Conservation (phyloP, 2,329 filamentous ascomycete genomes). For the Cladobotryum mycophilum region DNA sequence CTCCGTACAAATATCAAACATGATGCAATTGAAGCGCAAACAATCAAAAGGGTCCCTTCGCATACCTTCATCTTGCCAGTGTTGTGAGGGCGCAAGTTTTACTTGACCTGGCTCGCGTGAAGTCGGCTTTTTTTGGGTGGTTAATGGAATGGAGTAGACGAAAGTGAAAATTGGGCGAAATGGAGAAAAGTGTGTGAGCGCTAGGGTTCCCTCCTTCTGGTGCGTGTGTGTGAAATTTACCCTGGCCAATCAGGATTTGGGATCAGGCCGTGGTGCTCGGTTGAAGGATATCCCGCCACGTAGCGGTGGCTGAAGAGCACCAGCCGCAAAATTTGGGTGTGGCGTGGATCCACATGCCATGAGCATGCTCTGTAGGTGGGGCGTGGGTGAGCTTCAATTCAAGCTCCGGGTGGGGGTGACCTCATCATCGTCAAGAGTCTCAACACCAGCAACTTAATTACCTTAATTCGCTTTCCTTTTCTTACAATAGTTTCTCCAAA, state of each 20-base stretch:
- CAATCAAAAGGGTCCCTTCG: conserved; percentile 1
- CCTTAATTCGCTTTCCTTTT: neutral
- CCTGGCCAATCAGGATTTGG: conserved; percentile 27
- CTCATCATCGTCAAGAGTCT: too few relatives aligned
- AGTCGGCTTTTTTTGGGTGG: conserved; percentile 26
- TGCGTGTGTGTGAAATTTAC: conserved; percentile 12
- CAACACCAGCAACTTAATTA: too few relatives aligned
- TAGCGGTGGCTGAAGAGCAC: neutral
- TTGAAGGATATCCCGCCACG: conserved; percentile 17
- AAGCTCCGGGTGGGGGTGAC: too few relatives aligned
- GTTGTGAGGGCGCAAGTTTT: conserved; percentile 37
- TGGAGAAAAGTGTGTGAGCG: conserved; percentile 33
- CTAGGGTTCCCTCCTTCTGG: conserved; percentile 33
- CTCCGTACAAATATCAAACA: too few relatives aligned
- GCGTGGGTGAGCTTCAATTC: too few relatives aligned
- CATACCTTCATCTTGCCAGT: conserved; percentile 45
- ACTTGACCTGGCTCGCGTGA: conserved; percentile 36
- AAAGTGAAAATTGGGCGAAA: conserved; percentile 31
- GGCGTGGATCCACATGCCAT: conserved; percentile 3
- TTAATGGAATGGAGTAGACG: conserved; percentile 22
- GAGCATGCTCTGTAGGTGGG: too few relatives aligned
- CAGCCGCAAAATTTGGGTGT: neutral
- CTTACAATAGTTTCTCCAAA: neutral
- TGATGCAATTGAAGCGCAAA: neutral
- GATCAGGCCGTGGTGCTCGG: conserved; percentile 9